A percentile compares a stretch with the other conserved stretches of the same genome.
Conservation (phyloP, 257 asterid species). For the Solanum etuberosum region DNA sequence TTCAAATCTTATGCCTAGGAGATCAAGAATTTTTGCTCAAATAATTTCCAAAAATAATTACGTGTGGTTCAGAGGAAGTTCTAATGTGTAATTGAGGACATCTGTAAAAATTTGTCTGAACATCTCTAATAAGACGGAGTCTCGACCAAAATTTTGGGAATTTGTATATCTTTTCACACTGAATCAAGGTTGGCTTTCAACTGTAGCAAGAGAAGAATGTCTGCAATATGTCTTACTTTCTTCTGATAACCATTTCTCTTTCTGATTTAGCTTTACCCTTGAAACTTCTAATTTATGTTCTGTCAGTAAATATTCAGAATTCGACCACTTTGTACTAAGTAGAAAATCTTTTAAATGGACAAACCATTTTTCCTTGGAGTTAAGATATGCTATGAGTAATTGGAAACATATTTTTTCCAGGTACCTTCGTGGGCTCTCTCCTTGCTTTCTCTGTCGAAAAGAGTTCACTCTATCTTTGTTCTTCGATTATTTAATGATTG, state of each 20-base stretch:
- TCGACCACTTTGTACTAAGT: background rate
- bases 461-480: conserved; percentile 86
- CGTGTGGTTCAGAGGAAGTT: background rate
- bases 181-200: background rate
- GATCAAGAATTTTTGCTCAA: background rate
- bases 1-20: background rate
- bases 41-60: background rate
- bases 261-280: background rate
- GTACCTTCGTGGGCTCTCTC: conserved; percentile 97
- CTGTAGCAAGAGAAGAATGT: background rate
- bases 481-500: conserved; percentile 97
- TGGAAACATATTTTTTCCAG: conserved; percentile 30
- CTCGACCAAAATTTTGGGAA: background rate
- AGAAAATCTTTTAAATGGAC: background rate
- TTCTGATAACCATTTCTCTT: background rate
- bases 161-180: background rate
- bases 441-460: conserved; percentile 72
- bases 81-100: background rate
- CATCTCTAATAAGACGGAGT: background rate
- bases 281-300: background rate
- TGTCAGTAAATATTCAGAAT: background rate
- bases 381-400: background rate
- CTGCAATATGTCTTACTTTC: background rate
- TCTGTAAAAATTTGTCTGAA: background rate
- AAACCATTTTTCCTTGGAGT: background rate